Evolutionary conservation across 148 eudicot species (phyloP), one percentile per base, ranked within the genome.

Genomic region (Vaccinium corymbosum): DNA sequence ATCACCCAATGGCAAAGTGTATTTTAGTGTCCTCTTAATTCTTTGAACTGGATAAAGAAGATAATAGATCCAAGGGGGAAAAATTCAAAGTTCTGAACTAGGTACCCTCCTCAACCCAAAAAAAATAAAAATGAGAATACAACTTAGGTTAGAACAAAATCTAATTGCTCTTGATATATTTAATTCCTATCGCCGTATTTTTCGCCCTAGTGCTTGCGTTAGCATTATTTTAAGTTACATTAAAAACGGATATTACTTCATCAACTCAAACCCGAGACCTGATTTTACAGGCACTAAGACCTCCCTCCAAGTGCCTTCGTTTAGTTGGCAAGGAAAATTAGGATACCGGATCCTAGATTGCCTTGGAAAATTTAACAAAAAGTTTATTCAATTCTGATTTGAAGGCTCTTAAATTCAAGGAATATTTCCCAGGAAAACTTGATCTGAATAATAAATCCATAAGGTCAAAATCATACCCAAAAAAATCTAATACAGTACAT

Each of bases 11-110:
- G 19, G 20, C 42, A 15, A 15, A 4, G 15, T 72, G 13, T 72
- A 1, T 62, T 62, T 62, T 62, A 19, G 22, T 8, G 25, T 42
- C 6, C 46, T 42, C 46, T 29, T 27, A 27, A 22, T 22, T 22
- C 32, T 68, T 68, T 73, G 78, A 46, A 74, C 51, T 46, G 78
- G 15, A 74, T 74, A 74, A 74, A 46, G 78, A 74, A 19, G 49
- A 72, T 3, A 42, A 35, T 48, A 72, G 10, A 32, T 72, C 19
- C 49, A 72, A 6, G 51, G 78, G 25, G 78, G 52, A 19, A 74
- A 74, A 3, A 17, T 74, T 74, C 78, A 8, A 8, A 19, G 78
- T 72, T 42, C 46, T 42, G 6, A 42, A 42, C 46, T 42, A 42
- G 46, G 46, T 38, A 38, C 42, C 46, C 46, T n/a, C n/a, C n/a